Percentiles rank a stretch among this genome's conserved stretches.
phyloP scores from a whole-genome alignment of 2,329 filamentous ascomycete genomes.

The Hymenoscyphus occultus region DNA sequence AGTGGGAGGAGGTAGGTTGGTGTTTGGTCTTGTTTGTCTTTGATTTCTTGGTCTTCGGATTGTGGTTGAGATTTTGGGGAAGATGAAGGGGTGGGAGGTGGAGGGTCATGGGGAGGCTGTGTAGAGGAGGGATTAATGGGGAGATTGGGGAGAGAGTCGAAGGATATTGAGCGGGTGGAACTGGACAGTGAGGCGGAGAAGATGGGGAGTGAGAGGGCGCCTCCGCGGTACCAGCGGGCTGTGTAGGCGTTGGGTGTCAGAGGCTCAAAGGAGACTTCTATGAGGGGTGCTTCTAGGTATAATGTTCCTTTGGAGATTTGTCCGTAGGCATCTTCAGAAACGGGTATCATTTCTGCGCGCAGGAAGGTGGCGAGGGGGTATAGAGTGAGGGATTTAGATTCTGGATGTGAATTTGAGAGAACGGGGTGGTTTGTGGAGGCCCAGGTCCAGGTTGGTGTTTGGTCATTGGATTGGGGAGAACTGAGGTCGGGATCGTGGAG shows the following conservation, averaged over 20 bases:
- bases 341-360: not conserved
- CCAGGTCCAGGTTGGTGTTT: constrained; percentile 19
- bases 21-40: not conserved
- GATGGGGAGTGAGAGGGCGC: not conserved
- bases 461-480: not conserved
- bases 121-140: too few relatives aligned
- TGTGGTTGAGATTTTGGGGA: too few relatives aligned
- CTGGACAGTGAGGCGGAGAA: not conserved
- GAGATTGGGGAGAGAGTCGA: not conserved
- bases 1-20: constrained; percentile 6
- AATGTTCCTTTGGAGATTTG: constrained; percentile 3
- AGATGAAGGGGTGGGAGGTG: too few relatives aligned
- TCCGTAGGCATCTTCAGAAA: constrained; percentile 4
- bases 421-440: constrained; percentile 13
- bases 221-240: not conserved
- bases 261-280: not conserved
- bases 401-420: constrained; percentile 1
- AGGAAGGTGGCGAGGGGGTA: constrained; percentile 4
- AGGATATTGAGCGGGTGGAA: not conserved
- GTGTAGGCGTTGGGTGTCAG: not conserved
- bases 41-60: too few relatives aligned
- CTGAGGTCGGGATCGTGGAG: not conserved
- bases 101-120: too few relatives aligned
- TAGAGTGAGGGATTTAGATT: constrained; percentile 2
- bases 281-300: not conserved